Conservation (phyloP, 345 rosid genomes). For the Dipteronia sinensis region DNA sequence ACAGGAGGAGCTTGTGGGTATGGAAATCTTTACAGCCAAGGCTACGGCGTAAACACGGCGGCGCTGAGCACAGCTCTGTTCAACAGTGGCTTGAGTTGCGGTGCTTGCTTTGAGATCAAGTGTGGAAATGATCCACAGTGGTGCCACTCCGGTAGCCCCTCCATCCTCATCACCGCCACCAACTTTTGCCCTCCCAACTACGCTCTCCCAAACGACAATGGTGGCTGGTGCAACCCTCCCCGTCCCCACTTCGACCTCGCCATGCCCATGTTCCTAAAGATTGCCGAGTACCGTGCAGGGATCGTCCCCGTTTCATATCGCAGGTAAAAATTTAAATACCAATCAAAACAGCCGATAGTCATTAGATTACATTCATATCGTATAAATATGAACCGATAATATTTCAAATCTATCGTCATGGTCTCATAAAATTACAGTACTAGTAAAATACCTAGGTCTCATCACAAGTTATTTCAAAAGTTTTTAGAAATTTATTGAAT, state of each 20-base stretch:
- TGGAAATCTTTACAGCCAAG: conserved; percentile 70
- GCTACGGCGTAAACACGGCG: conserved; percentile 68
- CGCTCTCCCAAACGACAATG: conserved; percentile 62
- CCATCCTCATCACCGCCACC: conserved; percentile 65
- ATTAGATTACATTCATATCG: too few relatives aligned
- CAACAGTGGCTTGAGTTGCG: conserved; percentile 65
- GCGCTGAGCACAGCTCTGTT: conserved; percentile 74
- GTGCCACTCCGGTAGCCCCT: conserved; percentile 71
- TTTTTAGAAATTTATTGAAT: too few relatives aligned
- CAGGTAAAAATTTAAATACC: conserved; percentile 30
- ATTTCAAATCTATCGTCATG: too few relatives aligned
- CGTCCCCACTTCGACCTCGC: conserved; percentile 74
- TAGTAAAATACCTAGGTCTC: too few relatives aligned
- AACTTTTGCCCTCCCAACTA: conserved; percentile 71
- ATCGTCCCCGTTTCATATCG: conserved; percentile 68
- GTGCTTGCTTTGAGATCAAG: conserved; percentile 63
- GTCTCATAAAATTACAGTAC: too few relatives aligned
- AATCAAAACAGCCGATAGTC: too few relatives aligned
- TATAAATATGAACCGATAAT: too few relatives aligned
- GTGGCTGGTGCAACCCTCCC: conserved; percentile 93
- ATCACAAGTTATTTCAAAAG: too few relatives aligned
- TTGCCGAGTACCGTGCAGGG: conserved; percentile 71
- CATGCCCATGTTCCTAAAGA: conserved; percentile 75
- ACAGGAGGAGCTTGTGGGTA: conserved; percentile 75
- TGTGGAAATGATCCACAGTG: conserved; percentile 53